Percentiles rank a stretch among this genome's conserved stretches.
These are phyloP conservation scores for Diplotaxis tenuifolia DNA, from an alignment of 345 rosid species.

Conservation along the genomic window DNA sequence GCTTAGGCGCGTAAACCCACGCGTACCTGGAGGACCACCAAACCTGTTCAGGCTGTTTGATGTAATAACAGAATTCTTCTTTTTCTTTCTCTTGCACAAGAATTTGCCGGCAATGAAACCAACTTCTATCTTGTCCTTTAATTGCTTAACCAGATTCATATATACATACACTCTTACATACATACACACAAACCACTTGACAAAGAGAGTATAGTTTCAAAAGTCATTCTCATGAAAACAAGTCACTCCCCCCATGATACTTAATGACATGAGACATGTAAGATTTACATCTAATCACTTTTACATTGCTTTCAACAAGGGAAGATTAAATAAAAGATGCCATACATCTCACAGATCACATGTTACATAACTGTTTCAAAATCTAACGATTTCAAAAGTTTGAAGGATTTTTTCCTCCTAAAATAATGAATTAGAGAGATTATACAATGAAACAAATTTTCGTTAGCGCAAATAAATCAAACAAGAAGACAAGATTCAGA, in stretches of 20 bases:
- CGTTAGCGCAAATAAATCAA: conserved; percentile 30
- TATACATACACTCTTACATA: conserved; percentile 8
- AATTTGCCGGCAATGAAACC: conserved; percentile 37
- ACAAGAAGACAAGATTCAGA: neutral
- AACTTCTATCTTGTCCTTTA: conserved; percentile 36
- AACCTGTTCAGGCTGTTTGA: conserved; percentile 2
- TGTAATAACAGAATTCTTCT: neutral
- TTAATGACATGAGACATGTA: conserved; percentile 3
- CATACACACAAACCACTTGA: conserved; percentile 19
- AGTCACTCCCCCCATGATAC: conserved; percentile 6
- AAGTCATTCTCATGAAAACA: conserved; percentile 3
- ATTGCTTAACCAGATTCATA: conserved; percentile 34
- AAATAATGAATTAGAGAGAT: conserved; percentile 30
- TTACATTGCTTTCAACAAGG: conserved; percentile 7
- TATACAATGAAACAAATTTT: conserved; percentile 28
- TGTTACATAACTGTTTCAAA: neutral
- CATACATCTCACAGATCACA: conserved; percentile 5
- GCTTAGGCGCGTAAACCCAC: conserved; percentile 12
- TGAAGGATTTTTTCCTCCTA: conserved; percentile 13
- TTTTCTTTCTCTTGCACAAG: conserved; percentile 16
- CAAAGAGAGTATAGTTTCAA: neutral
- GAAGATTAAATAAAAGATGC: neutral
- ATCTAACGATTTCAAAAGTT: conserved; percentile 3
- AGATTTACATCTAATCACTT: neutral
- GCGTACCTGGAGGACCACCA: conserved; percentile 12